Base-by-base conservation (phyloP, 345 rosid species). In the Arabis alpina region DNA sequence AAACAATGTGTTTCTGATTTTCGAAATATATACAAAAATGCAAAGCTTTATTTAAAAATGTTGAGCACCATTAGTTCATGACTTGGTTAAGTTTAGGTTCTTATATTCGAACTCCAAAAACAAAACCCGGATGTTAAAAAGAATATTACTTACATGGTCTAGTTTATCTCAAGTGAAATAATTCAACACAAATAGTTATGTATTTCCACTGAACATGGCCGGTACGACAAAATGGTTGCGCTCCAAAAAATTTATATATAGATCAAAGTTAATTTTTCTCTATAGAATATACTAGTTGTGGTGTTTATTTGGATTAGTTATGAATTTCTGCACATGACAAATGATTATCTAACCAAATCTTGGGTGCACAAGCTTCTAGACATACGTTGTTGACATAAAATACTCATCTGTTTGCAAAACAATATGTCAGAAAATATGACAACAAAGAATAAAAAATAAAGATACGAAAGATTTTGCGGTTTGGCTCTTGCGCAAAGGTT, bases 391-490 rank as follows among this genome's bases (percentile, higher is more conserved):
- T 59, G 71, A 43, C 61, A 66, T 51, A 65, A 60, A 64, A 56
- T 49, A 57, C 45, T 64, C 48, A 41, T 32, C 5, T 74, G 49
- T 72, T 37, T 63, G 49, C 11, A 27, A 72, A 55, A 1, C 27
- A 12, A 48, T 47, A 72, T 63, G 70, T 63, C 42, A 45, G 41
- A 72, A 61, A 54, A 44, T 8, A 54, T 63, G 55, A 62, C 54
- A 71, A 62, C 19, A 54, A 24, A 43, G 0, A 55, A n/a, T 39
- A 32, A 25, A 44, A 60, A 52, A 32, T 10, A 27, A 42, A 68
- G 53, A 75, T 67, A 74, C 52, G 63, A 54, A 68, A 75, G 63
- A 68, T 67, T 66, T 74, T 68, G 64, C 73, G 10, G 78, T 68
- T 68, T 75, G 74, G 54, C 78, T 10, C 59, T 75, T 75, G 59